Conservation (phyloP, 2,329 filamentous ascomycete species). For the Colletotrichum abscissum region DNA sequence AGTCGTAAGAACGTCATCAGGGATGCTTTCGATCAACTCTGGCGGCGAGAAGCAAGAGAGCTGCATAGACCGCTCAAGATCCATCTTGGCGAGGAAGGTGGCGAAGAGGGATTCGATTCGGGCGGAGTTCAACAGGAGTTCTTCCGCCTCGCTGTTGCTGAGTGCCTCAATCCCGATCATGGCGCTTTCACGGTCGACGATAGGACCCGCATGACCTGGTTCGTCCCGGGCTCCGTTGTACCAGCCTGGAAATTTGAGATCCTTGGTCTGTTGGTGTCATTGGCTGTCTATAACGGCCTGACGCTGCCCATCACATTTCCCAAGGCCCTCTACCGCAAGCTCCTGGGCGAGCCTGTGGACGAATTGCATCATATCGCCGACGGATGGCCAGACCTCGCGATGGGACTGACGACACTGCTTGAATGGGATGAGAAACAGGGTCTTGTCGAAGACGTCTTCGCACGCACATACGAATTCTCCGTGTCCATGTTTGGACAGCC, state of each 20-base stretch:
- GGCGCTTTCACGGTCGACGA: slow-evolving; percentile 85
- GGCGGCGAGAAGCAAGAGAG: slow-evolving; percentile 85
- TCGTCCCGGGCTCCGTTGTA: slow-evolving; percentile 83
- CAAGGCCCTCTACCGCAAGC: slow-evolving; percentile 82
- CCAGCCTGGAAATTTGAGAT: slow-evolving; percentile 92
- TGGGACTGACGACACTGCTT: slow-evolving; percentile 77
- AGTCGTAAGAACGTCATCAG: slow-evolving; percentile 74
- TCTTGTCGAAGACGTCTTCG: slow-evolving; percentile 83
- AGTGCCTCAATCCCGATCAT: slow-evolving; percentile 82
- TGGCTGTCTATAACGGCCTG: slow-evolving; percentile 93
- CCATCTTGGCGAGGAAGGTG: slow-evolving; percentile 81
- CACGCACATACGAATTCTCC: slow-evolving; percentile 88
- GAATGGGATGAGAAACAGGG: slow-evolving; percentile 82
- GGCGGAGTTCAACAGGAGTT: slow-evolving; percentile 98
- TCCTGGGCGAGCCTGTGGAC: slow-evolving; percentile 76
- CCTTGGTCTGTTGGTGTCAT: slow-evolving; percentile 85
- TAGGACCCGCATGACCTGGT: slow-evolving; percentile 86
- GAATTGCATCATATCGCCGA: slow-evolving; percentile 83
- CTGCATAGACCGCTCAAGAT: slow-evolving; percentile 89
- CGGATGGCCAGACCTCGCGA: slow-evolving; percentile 86
- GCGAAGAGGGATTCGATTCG: slow-evolving; percentile 91
- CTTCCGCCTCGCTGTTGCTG: slow-evolving; percentile 84
- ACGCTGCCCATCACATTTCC: slow-evolving; percentile 93
- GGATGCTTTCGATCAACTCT: slow-evolving; percentile 88
- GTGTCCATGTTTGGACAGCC: slow-evolving; percentile 67